Evolutionary conservation across 495 filamentous ascomycete species (phyloP), one percentile per base, ranked within the genome.

Genomic region (Aspergillus ellipticus): DNA sequence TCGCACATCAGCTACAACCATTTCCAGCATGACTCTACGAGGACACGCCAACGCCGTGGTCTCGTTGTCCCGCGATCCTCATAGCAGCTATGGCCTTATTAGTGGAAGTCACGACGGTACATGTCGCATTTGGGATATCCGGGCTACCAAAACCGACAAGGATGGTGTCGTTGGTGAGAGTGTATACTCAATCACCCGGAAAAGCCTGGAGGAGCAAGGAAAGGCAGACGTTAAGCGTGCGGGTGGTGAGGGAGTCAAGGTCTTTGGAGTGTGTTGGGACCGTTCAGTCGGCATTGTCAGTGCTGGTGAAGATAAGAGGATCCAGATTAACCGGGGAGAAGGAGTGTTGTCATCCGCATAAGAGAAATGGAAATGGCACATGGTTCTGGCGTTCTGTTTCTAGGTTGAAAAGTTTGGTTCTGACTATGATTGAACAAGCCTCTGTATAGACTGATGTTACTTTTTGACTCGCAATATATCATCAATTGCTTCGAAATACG

Each of bases 181-280:
- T 57, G 86, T 94, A 16, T 94, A 93, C 71, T 80, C 85, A 16
- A 86, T 97, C 61, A 78, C 86, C 61, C 80, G 94, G 39, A 85
- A 91, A 71, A 83, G 83, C 64, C 66, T 78, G 61, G 76, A 79
- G 53, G 77, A 78, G 19, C 64, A 77, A 42, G 78, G 75, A 41
- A 78, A 75, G 47, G 66, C 65, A 17, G 76, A 75, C 48, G 82
- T 78, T 64, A 75, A 76, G 62, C 74, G 73, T 26, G 75, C 79
- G 13, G 82, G 80, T 21, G 89, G 89, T 20, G 89, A 95, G 41
- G 90, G 89, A 35, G 82, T 85, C 46, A 96, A 95, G 80, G 91
- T 98, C 42, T 95, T 97, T 75, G 82, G 85, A 16, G 90, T 97
- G 6, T 83, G 77, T 61, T 98, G 94, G 94, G 89, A 96, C 73